Conservation (phyloP, 345 rosid species). For the Eucalyptus cloeziana region DNA sequence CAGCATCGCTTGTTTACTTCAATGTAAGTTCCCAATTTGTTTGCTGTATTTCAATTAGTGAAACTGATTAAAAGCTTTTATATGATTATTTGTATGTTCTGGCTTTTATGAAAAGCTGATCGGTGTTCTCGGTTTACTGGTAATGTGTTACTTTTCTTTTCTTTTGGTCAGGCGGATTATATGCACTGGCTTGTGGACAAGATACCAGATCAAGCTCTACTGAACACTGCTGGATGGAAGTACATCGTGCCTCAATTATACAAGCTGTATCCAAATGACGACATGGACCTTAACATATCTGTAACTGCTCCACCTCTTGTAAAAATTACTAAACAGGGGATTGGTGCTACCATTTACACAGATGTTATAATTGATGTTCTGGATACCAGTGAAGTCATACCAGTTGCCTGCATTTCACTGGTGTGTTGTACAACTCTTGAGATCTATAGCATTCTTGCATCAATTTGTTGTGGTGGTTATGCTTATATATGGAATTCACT, state of each 20-base stretch:
- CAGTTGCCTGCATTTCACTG: slow-evolving; percentile 52
- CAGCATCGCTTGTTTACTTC: slow-evolving; percentile 59
- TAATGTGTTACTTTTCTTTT: not conserved
- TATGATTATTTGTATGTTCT: not conserved
- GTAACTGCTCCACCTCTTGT: slow-evolving; percentile 45
- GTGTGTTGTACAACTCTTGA: slow-evolving; percentile 12
- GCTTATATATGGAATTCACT: not conserved
- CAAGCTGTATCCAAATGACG: slow-evolving; percentile 37
- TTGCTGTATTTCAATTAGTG: not conserved
- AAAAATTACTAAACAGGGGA: slow-evolving; percentile 15
- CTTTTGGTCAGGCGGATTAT: slow-evolving; percentile 37
- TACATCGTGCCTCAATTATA: slow-evolving; percentile 48
- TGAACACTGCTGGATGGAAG: slow-evolving; percentile 68
- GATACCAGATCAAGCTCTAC: slow-evolving; percentile 29
- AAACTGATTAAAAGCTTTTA: not conserved
- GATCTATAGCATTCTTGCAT: not conserved
- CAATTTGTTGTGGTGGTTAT: not conserved
- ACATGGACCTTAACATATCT: slow-evolving; percentile 37
- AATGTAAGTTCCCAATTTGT: slow-evolving; percentile 26
- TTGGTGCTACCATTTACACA: slow-evolving; percentile 20
- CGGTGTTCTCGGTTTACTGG: not conserved
- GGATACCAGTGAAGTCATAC: slow-evolving; percentile 25
- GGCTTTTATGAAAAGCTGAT: not conserved
- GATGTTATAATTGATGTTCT: slow-evolving; percentile 42
- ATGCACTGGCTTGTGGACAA: slow-evolving; percentile 41